Evolutionary conservation across 352 stramenopile genomes (phyloP).

Genomic region (Phytophthora crassamura): DNA sequence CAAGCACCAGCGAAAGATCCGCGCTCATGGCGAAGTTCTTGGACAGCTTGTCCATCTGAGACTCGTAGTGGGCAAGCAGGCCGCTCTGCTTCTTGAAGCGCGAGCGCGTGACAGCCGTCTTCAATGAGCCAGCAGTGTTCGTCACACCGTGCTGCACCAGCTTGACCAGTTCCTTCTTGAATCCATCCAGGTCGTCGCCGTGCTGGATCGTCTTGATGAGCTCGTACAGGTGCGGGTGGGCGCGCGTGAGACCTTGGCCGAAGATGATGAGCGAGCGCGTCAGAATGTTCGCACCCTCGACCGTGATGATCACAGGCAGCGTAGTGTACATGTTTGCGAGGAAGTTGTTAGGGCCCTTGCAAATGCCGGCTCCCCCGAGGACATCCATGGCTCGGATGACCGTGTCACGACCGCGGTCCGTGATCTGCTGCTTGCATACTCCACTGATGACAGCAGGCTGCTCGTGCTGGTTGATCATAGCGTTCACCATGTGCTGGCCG

Average conservation of each 20-base stretch:
- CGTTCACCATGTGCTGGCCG: constrained; percentile 97
- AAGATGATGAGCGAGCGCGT: constrained; percentile 98
- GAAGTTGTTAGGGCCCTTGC: constrained; percentile 97
- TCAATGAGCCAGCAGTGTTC: constrained; percentile 93
- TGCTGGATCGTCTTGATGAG: constrained; percentile 98
- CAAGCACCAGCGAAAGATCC: constrained; percentile 96
- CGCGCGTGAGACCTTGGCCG: constrained; percentile 97
- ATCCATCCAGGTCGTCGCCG: constrained; percentile 93
- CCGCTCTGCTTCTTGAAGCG: constrained; percentile 90
- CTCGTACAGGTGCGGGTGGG: constrained; percentile 97
- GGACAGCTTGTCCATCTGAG: constrained; percentile 95
- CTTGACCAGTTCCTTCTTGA: constrained; percentile 95
- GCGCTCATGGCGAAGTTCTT: constrained; percentile 97
- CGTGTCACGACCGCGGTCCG: constrained; percentile 93
- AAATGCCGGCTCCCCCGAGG: constrained; percentile 96
- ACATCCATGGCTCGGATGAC: constrained; percentile 98
- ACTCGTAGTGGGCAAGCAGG: constrained; percentile 96
- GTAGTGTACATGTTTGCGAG: constrained; percentile 96
- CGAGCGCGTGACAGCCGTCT: constrained; percentile 89
- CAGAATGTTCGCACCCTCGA: constrained; percentile 98
- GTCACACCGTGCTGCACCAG: constrained; percentile 93
- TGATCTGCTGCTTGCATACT: constrained; percentile 99
- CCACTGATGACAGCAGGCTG: constrained; percentile 98
- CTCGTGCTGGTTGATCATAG: constrained; percentile 99
- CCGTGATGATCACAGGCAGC: constrained; percentile 97